These are phyloP conservation scores for Stropharia rugosoannulata DNA, from an alignment of 768 basidiomycete genomes.

Conservation along the genomic window DNA sequence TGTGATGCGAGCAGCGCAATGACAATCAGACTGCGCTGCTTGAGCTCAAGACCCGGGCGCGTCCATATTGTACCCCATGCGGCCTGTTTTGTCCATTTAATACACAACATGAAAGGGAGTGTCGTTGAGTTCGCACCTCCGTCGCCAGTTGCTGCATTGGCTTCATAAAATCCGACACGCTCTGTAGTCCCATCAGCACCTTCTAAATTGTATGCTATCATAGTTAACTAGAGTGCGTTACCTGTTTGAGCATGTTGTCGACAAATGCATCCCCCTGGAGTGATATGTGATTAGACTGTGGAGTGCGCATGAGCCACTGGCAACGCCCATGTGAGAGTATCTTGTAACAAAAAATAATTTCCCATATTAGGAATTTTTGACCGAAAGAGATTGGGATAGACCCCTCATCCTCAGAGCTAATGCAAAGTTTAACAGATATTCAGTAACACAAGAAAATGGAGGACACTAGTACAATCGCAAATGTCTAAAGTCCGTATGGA, in stretches of 20 bases:
- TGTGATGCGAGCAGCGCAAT: constrained; percentile 42
- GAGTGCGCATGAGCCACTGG: too few species aligned
- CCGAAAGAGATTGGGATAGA: too few species aligned
- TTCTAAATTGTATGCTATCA: neutral
- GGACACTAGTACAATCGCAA: too few species aligned
- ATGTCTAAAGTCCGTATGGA: too few species aligned
- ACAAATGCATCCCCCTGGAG: constrained; percentile 47
- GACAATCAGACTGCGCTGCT: constrained; percentile 43
- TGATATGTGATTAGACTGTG: too few species aligned
- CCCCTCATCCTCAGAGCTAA: too few species aligned
- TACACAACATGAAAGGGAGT: neutral
- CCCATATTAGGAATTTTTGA: too few species aligned
- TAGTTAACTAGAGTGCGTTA: neutral
- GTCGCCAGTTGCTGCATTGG: constrained; percentile 47
- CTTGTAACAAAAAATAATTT: too few species aligned
- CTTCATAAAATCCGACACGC: constrained; percentile 43
- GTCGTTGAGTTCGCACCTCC: constrained; percentile 23
- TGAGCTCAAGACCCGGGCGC: constrained; percentile 42
- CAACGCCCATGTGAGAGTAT: too few species aligned
- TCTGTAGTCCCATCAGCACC: constrained; percentile 13
- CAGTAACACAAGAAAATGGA: too few species aligned
- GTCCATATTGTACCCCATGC: constrained; percentile 49
- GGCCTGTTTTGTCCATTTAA: constrained; percentile 21
- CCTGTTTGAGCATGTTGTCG: constrained; percentile 36
- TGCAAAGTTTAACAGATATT: too few species aligned